Percentiles rank a stretch among this genome's conserved stretches.
Evolutionary conservation across 2,329 filamentous ascomycete genomes (phyloP).

Genomic region (Venturia effusa): DNA sequence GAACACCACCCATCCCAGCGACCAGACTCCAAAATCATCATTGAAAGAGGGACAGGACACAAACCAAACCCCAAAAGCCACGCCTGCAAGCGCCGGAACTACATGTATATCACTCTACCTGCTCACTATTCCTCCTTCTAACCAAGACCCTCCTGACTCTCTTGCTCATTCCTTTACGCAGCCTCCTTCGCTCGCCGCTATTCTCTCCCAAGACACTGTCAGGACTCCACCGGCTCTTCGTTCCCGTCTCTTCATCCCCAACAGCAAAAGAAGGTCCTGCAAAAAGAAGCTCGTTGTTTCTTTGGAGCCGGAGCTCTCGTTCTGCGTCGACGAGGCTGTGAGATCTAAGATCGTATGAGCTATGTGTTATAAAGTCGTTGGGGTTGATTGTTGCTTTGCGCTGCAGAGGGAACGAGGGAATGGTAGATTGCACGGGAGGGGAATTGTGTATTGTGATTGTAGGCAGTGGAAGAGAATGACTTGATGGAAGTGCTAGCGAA

Average conservation of each 20-base stretch:
- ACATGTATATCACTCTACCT: neutral
- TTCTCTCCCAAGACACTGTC: neutral
- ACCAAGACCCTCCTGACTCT: neutral
- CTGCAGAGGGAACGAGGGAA: neutral
- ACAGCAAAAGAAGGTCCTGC: neutral
- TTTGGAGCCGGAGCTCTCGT: neutral
- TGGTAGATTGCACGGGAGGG: neutral
- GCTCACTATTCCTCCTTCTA: neutral
- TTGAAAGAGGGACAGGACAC: too few species aligned
- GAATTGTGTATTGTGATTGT: neutral
- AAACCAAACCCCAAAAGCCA: neutral
- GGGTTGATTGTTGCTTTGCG: neutral
- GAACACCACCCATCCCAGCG: neutral
- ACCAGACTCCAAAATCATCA: neutral
- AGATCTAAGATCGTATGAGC: slow-evolving; percentile 1
- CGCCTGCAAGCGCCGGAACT: neutral
- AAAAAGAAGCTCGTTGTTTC: neutral
- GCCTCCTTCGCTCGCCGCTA: neutral
- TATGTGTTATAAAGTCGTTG: neutral
- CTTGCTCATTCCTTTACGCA: neutral
- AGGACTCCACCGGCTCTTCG: neutral
- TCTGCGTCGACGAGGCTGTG: neutral
- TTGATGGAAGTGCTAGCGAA: neutral
- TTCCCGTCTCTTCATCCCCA: neutral
- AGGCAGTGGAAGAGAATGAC: neutral